A percentile compares a stretch with the other conserved stretches of the same genome.
phyloP scores from a whole-genome alignment of 768 basidiomycete genomes.

The Boletus subparvulus region DNA sequence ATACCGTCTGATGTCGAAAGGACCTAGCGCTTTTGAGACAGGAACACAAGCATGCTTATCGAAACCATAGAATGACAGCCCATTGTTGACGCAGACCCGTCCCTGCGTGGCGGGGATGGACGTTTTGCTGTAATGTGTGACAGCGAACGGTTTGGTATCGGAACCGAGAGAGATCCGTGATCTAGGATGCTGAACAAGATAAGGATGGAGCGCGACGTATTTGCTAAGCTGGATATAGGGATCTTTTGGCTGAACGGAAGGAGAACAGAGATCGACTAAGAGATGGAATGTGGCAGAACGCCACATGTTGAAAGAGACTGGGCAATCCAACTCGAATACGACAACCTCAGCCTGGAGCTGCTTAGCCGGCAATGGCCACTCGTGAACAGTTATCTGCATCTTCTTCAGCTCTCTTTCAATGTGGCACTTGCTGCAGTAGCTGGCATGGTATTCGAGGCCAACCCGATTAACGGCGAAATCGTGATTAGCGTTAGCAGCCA shows the following conservation, averaged over 20 bases:
- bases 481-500: slow-evolving; percentile 11
- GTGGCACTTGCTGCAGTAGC: slow-evolving; percentile 32
- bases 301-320: slow-evolving; percentile 43
- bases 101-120: slow-evolving; percentile 12
- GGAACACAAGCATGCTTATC: slow-evolving; percentile 21
- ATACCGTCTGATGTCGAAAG: slow-evolving; percentile 10
- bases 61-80: slow-evolving; percentile 31
- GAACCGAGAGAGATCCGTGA: slow-evolving; percentile 24
- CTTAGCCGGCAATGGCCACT: slow-evolving; percentile 46
- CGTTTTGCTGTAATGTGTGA: slow-evolving; percentile 11
- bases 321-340: slow-evolving; percentile 45
- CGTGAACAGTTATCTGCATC: slow-evolving; percentile 38
- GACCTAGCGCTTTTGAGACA: slow-evolving; percentile 14
- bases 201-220: slow-evolving; percentile 12
- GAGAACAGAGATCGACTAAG: slow-evolving; percentile 36
- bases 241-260: not conserved
- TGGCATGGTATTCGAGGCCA: not conserved
- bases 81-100: slow-evolving; percentile 35
- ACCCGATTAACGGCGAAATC: not conserved
- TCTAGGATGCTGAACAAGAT: slow-evolving; percentile 11
- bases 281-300: slow-evolving; percentile 40
- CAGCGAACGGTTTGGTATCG: slow-evolving; percentile 17
- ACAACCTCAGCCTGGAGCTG: slow-evolving; percentile 25
- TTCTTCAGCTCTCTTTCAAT: slow-evolving; percentile 14
- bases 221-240: slow-evolving; percentile 14